These are phyloP conservation scores for Letharia columbiana DNA, from an alignment of 495 filamentous ascomycete species.

Conservation along the genomic window DNA sequence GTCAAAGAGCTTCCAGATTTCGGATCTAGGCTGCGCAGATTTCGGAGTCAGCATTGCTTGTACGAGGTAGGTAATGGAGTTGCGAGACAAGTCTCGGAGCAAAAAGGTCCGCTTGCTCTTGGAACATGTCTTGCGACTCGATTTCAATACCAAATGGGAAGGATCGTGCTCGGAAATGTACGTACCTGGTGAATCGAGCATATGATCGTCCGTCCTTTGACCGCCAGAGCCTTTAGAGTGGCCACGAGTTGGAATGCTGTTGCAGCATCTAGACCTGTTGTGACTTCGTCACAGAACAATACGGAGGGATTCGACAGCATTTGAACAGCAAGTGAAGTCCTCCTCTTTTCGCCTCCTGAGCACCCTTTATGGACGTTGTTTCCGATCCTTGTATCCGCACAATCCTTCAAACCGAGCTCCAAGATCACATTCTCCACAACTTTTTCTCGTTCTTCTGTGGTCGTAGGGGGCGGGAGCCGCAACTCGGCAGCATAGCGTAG, in stretches of 20 bases:
- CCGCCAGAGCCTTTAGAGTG: constrained; percentile 56
- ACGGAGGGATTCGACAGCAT: constrained; percentile 66
- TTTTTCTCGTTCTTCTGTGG: constrained; percentile 44
- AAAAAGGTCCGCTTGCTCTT: too few species aligned
- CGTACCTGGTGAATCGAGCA: constrained; percentile 53
- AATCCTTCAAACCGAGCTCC: constrained; percentile 65
- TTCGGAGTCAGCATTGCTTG: too few species aligned
- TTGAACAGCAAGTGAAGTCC: constrained; percentile 66
- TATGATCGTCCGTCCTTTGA: constrained; percentile 59
- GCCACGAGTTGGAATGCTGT: constrained; percentile 64
- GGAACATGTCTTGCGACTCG: too few species aligned
- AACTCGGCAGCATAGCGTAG: constrained; percentile 62
- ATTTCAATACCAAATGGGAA: too few species aligned
- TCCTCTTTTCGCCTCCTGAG: constrained; percentile 66
- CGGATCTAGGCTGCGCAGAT: constrained; percentile 49
- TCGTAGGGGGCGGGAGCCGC: constrained; percentile 53
- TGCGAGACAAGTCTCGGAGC: too few species aligned
- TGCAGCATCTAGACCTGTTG: constrained; percentile 65
- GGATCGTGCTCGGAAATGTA: too few species aligned
- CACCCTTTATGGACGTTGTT: constrained; percentile 61
- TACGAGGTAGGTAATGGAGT: too few species aligned
- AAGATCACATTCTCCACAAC: constrained; percentile 67
- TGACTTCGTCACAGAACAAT: constrained; percentile 68
- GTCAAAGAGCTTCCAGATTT: constrained; percentile 70
- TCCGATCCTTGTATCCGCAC: constrained; percentile 62